Conservation (phyloP, 495 filamentous ascomycete genomes). For the Aspergillus carlsbadensis region DNA sequence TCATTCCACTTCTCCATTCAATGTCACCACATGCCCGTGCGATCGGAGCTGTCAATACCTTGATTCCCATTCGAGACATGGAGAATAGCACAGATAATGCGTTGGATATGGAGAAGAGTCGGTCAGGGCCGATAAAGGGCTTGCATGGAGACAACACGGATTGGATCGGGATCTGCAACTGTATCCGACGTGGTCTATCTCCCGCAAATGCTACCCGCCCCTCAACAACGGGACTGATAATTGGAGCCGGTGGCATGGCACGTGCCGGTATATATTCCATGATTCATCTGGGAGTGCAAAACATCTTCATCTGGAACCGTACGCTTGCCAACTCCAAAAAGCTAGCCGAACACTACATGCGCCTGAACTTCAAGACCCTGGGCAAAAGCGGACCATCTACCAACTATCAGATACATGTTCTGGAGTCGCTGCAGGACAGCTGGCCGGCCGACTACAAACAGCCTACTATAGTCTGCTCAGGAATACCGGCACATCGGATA, state of each 20-base stretch:
- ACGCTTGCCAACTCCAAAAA: constrained; percentile 58
- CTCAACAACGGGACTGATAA: constrained; percentile 65
- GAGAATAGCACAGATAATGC: constrained; percentile 46
- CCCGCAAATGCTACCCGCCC: constrained; percentile 73
- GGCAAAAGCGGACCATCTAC: constrained; percentile 18
- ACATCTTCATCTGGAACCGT: constrained; percentile 73
- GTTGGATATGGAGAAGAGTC: constrained; percentile 57
- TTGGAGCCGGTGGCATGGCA: constrained; percentile 80
- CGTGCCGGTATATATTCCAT: constrained; percentile 77
- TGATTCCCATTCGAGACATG: constrained; percentile 66
- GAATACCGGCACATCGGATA: constrained; percentile 67
- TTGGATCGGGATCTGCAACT: constrained; percentile 74
- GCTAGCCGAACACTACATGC: constrained; percentile 69
- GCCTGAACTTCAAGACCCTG: constrained; percentile 30
- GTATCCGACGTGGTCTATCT: constrained; percentile 69
- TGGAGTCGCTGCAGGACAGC: constrained; percentile 51
- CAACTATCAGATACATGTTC: constrained; percentile 50
- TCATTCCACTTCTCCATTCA: constrained; percentile 65
- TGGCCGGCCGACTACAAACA: constrained; percentile 66
- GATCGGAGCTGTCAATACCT: constrained; percentile 77
- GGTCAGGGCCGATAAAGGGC: constrained; percentile 58
- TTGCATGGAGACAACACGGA: constrained; percentile 83
- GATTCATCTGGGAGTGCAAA: constrained; percentile 70
- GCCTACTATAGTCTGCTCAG: constrained; percentile 72
- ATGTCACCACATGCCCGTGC: constrained; percentile 72